Percentiles rank a stretch among this genome's conserved stretches.
These are phyloP conservation scores for Candida berthetii DNA, from an alignment of 805 yeast species.

Conservation along the genomic window DNA sequence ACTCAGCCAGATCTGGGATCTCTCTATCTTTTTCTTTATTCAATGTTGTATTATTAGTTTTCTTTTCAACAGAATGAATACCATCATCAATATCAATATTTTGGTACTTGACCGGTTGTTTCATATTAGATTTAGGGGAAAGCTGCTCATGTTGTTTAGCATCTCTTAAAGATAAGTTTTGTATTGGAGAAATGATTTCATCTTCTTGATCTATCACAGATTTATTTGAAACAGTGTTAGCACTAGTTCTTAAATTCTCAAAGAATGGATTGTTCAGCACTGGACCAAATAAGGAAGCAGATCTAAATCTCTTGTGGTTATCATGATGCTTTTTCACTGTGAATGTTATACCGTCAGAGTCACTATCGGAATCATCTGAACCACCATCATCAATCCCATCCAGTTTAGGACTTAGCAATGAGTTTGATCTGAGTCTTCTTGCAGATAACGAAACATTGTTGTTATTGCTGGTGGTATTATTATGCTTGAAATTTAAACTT, in stretches of 20 bases:
- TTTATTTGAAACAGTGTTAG: neutral
- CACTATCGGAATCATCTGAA: slow-evolving; percentile 11
- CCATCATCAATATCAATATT: slow-evolving; percentile 23
- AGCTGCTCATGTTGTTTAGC: neutral
- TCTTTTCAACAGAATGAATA: neutral
- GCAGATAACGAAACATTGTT: slow-evolving; percentile 3
- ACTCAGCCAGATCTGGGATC: slow-evolving; percentile 17
- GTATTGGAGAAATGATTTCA: slow-evolving; percentile 7
- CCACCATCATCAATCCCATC: slow-evolving; percentile 6
- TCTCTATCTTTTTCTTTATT: neutral
- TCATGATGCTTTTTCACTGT: slow-evolving; percentile 9
- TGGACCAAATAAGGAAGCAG: slow-evolving; percentile 20
- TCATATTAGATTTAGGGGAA: neutral
- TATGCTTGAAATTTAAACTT: neutral
- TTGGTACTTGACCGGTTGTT: slow-evolving; percentile 7
- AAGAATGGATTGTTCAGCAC: slow-evolving; percentile 15
- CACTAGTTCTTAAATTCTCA: slow-evolving; percentile 1
- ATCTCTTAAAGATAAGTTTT: neutral
- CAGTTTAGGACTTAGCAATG: slow-evolving; percentile 10
- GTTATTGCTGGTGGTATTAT: slow-evolving; percentile 5
- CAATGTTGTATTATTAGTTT: neutral
- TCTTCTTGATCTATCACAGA: slow-evolving; percentile 4
- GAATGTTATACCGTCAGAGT: slow-evolving; percentile 20
- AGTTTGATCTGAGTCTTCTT: slow-evolving; percentile 16
- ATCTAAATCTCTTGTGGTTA: slow-evolving; percentile 18